Conservation (phyloP, 305 asterid species). For the Solanum hybrid region DNA sequence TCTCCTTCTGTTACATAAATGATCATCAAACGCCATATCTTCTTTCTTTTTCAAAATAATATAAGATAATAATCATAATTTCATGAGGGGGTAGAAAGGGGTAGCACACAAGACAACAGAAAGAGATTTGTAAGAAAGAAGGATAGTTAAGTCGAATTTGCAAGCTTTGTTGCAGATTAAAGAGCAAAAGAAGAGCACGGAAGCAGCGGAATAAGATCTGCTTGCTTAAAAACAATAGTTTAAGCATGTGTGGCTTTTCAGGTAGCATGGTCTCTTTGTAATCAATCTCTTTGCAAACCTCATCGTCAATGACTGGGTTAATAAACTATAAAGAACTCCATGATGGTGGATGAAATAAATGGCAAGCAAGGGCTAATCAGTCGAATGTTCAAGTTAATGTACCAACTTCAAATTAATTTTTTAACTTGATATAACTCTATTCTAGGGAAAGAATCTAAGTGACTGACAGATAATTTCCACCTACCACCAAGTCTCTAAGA, state of each 20-base stretch:
- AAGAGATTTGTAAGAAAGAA: neutral
- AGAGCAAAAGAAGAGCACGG: neutral
- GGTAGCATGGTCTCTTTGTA: neutral
- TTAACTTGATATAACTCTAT: neutral
- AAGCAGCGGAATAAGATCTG: neutral
- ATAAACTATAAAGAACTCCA: neutral
- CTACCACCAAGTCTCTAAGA: neutral
- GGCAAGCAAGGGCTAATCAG: neutral
- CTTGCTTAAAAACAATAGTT: neutral
- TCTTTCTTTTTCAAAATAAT: neutral
- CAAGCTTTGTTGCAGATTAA: neutral
- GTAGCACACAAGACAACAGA: neutral
- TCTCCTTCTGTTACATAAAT: constrained; percentile 38
- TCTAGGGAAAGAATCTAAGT: neutral
- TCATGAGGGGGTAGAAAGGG: neutral
- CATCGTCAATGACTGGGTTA: neutral
- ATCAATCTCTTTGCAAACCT: neutral
- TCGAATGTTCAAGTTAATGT: neutral
- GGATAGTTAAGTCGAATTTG: neutral
- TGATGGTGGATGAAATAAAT: neutral
- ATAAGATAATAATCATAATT: neutral
- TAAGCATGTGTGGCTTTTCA: neutral
- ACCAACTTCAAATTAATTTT: neutral
- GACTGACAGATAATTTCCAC: neutral
- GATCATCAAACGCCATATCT: neutral